Evolutionary conservation across 2,329 filamentous ascomycete species (phyloP).

Genomic region (Paecilomyces variotii): DNA sequence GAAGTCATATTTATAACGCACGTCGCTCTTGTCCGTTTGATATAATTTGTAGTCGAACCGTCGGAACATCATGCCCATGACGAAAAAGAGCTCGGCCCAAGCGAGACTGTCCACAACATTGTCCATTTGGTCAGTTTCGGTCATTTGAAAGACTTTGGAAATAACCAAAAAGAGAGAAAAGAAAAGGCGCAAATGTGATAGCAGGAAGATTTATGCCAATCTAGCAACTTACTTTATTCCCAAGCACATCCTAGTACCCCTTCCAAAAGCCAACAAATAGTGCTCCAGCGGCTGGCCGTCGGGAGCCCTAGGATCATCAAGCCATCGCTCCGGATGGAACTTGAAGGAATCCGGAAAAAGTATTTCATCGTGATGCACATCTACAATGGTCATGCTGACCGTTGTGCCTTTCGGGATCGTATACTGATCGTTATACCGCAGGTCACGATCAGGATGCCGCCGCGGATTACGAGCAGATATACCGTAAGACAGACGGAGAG

Average conservation of each 20-base stretch:
- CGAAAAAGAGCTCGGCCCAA: slow-evolving; percentile 7
- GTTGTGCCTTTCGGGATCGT: slow-evolving; percentile 11
- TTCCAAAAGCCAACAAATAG: slow-evolving; percentile 28
- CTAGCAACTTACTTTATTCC: slow-evolving; percentile 19
- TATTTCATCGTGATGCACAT: slow-evolving; percentile 14
- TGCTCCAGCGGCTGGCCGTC: slow-evolving; percentile 10
- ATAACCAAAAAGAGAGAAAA: background rate
- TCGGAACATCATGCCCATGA: slow-evolving; percentile 8
- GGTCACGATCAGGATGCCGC: slow-evolving; percentile 3
- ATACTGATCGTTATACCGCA: slow-evolving; percentile 9
- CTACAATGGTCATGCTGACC: slow-evolving; percentile 13
- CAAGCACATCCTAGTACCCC: slow-evolving; percentile 35
- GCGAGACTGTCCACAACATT: slow-evolving; percentile 5
- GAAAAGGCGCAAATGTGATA: background rate
- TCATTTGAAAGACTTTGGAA: background rate
- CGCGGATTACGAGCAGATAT: slow-evolving; percentile 12
- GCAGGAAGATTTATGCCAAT: background rate
- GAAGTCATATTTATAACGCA: slow-evolving; percentile 15
- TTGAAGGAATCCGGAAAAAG: slow-evolving; percentile 19
- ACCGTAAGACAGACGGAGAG: slow-evolving; percentile 9
- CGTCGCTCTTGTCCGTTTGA: slow-evolving; percentile 9
- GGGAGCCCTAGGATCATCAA: slow-evolving; percentile 9
- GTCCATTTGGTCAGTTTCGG: background rate
- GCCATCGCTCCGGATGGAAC: slow-evolving; percentile 23
- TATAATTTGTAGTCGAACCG: slow-evolving; percentile 13